Evolutionary conservation across 129 eudicot genomes (phyloP), one percentile per base, ranked within the genome.

Genomic region (Scalesia atractyloides): DNA sequence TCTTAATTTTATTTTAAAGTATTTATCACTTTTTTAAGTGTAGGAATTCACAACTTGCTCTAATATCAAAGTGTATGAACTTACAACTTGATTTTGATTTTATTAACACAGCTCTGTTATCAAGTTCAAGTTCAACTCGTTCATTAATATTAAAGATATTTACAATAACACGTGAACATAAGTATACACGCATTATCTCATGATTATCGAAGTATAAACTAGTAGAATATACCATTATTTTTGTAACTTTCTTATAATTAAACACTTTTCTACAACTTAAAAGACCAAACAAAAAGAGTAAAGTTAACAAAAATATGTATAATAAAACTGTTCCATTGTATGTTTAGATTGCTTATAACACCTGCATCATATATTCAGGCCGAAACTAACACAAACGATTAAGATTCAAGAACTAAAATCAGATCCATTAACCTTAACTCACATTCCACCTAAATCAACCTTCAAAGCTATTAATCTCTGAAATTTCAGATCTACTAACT

Each of bases 401-500:
- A 13, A 34, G 64, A 69, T 69, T 52, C n/a, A 12, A 26, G 5
- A 4, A 5, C 61, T n/a, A 6, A 15, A 1, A 59, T 36, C 78
- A 74, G 79, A 74, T 74, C 79, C 57, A 37, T 1, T 14, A 58
- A 72, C 15, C 7, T 24, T 22, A 22, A 75, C 36, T 72, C 68
- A 30, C 67, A 67, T 67, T 56, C 16, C 4, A 57, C 50, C 57
- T 26, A 67, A 16, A 67, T 67, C 49, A 13, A 56, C 56, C 43
- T 53, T 30, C n/a, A 7, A 43, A 26, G 13, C 30, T 51, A 15
- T 17, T 0, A 41, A 54, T 8, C n/a, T 66, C 50, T 2, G n/a
- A 14, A 75, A 24, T 41, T 54, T 20, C 18, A 53, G 58, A 75
- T 65, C 79, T 65, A 39, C 22, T 24, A 63, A 5, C 76, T 18